Base-by-base conservation (phyloP, 805 yeast genomes). In the Yamadazyma scolyti region DNA sequence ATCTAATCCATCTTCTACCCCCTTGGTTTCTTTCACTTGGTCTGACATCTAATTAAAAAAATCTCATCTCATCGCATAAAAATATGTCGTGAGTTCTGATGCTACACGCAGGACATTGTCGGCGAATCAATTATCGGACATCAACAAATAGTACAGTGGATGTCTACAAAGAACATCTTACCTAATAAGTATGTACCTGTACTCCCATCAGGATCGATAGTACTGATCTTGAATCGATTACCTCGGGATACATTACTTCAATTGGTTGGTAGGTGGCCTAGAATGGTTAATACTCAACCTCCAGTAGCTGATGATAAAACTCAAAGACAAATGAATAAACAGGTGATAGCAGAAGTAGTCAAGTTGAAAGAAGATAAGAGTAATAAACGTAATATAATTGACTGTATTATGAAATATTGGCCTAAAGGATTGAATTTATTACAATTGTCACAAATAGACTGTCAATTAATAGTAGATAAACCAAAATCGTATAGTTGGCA, bases 361-460 rank as follows among this genome's bases (percentile, higher is more conserved):
- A 18, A 27, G 16, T 32, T 25, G 20, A 34, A 21, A 30, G 24
- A 10, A 23, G 43, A 23, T 32, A 42, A 28, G 23, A 26, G 38
- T 25, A 49, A 54, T 7, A 65, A 64, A 35, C 37, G 53, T 20
- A 43, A 49, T 22, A 37, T 64, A 6, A 56, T 77, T 4, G 77
- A 76, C 35, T 48, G 53, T 20, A 57, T 77, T n/a, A 37, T 75
- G 6, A 69, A 71, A 9, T 70, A 60, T 42, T 81, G 84, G 72
- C 56, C 68, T 2, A 44, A 54, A 5, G 87, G 87, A 0, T 50
- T 81, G 25, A 80, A 79, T 42, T 55, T 79, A 1, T 60, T 77
- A 11, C 94, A 84, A 48, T 48, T 78, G 23, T 79, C 93, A 0
- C 87, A 82, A 37, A 56, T 82, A 4, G 93, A 84, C 43, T 73